Percentiles rank a stretch among this genome's conserved stretches.
These are phyloP conservation scores for Ustilago vetiveriae DNA, from an alignment of 1,284 basidiomycete species.

Conservation along the genomic window DNA sequence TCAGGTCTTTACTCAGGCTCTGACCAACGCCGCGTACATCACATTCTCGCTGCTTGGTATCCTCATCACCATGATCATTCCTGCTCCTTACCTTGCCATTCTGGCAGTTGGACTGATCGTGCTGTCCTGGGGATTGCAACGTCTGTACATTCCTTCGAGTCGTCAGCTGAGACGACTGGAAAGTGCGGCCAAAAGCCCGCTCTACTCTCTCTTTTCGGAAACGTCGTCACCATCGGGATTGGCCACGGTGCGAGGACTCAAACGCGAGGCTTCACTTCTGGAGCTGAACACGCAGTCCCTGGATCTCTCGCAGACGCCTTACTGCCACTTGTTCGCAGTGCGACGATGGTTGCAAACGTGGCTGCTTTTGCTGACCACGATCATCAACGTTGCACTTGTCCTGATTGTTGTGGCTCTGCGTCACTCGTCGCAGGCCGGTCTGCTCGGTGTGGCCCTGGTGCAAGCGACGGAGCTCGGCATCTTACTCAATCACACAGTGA, in stretches of 20 bases:
- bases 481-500: slow-evolving; percentile 39
- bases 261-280: slow-evolving; percentile 28
- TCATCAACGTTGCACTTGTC: slow-evolving; percentile 48
- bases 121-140: slow-evolving; percentile 25
- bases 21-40: slow-evolving; percentile 21
- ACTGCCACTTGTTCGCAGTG: slow-evolving; percentile 47
- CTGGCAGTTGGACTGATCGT: slow-evolving; percentile 20
- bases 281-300: slow-evolving; percentile 40
- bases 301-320: slow-evolving; percentile 45
- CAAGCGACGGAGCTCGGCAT: slow-evolving; percentile 51
- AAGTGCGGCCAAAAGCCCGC: slow-evolving; percentile 48
- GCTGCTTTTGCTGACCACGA: slow-evolving; percentile 33
- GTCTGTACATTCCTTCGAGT: slow-evolving; percentile 52
- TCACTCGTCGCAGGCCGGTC: slow-evolving; percentile 41
- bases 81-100: slow-evolving; percentile 43
- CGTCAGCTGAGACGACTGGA: slow-evolving; percentile 53
- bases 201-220: slow-evolving; percentile 51
- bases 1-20: slow-evolving; percentile 21
- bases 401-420: slow-evolving; percentile 48
- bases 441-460: slow-evolving; percentile 65
- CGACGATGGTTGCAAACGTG: slow-evolving; percentile 58
- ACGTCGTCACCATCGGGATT: slow-evolving; percentile 45
- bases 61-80: slow-evolving; percentile 35
- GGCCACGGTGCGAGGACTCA: slow-evolving; percentile 50
- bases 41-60: slow-evolving; percentile 12